Conservation (phyloP, 2,329 filamentous ascomycete genomes). For the Fusarium sp. region DNA sequence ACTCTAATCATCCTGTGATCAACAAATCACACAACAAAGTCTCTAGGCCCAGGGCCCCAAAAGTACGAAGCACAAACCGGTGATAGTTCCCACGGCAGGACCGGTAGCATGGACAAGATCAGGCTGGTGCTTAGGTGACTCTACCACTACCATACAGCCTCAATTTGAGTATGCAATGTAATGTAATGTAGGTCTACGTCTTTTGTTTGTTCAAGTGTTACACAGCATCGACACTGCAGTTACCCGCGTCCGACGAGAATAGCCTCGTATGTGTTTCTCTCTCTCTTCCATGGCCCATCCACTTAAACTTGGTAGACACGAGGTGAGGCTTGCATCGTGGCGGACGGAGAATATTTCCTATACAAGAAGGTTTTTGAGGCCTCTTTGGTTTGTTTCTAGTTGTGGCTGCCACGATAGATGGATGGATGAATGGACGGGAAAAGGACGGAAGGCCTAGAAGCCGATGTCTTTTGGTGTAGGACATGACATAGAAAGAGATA, state of each 20-base stretch:
- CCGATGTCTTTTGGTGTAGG: not conserved
- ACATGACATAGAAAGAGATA: not conserved
- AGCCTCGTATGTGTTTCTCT: conserved; percentile 46
- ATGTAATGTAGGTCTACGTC: not conserved
- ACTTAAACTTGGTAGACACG: not conserved
- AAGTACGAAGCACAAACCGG: conserved; percentile 30
- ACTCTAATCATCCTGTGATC: not conserved
- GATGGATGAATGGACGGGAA: not conserved
- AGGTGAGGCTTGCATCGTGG: conserved; percentile 22
- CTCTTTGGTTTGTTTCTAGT: conserved; percentile 2
- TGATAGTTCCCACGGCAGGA: conserved; percentile 34
- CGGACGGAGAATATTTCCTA: conserved; percentile 8
- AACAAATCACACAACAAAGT: conserved; percentile 1
- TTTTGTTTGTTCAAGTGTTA: conserved; percentile 30
- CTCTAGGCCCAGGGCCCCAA: not conserved
- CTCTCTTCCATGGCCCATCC: not conserved
- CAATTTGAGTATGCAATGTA: not conserved
- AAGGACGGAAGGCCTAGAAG: not conserved
- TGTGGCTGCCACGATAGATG: conserved; percentile 16
- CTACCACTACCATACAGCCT: conserved; percentile 3
- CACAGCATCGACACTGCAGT: conserved; percentile 41
- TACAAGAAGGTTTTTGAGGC: conserved; percentile 6
- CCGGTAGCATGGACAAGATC: conserved; percentile 39
- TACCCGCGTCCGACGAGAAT: conserved; percentile 49
- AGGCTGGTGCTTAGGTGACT: conserved; percentile 34